These are phyloP conservation scores for Suillus decipiens DNA, from an alignment of 768 basidiomycete species.

Conservation along the genomic window DNA sequence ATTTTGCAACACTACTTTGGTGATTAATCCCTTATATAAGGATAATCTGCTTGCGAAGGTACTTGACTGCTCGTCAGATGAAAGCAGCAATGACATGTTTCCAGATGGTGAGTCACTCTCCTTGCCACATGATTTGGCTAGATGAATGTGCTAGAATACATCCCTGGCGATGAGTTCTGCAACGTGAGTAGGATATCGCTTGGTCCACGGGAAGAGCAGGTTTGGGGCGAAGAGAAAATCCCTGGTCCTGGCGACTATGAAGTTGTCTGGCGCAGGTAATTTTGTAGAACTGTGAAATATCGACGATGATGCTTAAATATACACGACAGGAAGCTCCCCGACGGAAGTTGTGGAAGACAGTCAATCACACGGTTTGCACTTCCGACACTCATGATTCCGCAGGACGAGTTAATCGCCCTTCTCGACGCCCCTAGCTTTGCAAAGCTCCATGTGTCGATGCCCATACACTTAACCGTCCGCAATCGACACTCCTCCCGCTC, in stretches of 20 bases:
- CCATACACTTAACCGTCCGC: conserved; percentile 60
- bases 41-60: conserved; percentile 48
- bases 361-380: conserved; percentile 55
- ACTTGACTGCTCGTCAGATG: conserved; percentile 53
- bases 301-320: neutral
- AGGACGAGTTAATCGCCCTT: conserved; percentile 64
- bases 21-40: conserved; percentile 27
- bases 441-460: conserved; percentile 60
- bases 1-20: neutral
- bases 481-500: conserved; percentile 65
- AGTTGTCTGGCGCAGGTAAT: conserved; percentile 66
- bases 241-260: conserved; percentile 59
- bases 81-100: conserved; percentile 42
- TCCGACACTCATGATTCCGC: conserved; percentile 63
- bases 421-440: conserved; percentile 64
- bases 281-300: neutral
- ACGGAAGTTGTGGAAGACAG: conserved; percentile 45
- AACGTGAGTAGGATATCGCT: conserved; percentile 56
- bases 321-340: conserved; percentile 43
- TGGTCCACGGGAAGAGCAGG: conserved; percentile 41
- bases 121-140: conserved; percentile 2
- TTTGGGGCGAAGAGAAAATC: conserved; percentile 34
- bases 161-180: conserved; percentile 65
- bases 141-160: conserved; percentile 47
- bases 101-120: conserved; percentile 43